phyloP scores from a whole-genome alignment of 2,329 filamentous ascomycete species.

The Neopestalotiopsis sp. region DNA sequence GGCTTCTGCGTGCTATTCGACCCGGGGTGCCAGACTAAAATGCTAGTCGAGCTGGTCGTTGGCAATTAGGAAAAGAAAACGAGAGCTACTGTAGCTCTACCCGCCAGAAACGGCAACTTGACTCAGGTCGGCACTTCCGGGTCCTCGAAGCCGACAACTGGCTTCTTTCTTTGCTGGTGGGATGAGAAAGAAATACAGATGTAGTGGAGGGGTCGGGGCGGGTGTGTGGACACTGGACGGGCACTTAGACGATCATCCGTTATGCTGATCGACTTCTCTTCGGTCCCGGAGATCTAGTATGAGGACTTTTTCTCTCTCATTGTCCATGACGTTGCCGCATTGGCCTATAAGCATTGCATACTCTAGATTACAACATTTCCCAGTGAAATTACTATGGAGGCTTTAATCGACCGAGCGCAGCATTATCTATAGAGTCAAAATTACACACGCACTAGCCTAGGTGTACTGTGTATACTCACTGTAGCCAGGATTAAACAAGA shows the following conservation, averaged over 20 bases:
- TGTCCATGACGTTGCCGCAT: background rate
- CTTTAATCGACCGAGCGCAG: background rate
- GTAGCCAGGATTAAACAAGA: background rate
- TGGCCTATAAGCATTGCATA: background rate
- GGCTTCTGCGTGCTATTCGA: background rate
- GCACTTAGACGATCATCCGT: background rate
- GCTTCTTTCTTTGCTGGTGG: background rate
- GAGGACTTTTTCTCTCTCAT: background rate
- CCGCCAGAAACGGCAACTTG: conserved; percentile 1
- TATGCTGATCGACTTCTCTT: background rate
- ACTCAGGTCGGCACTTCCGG: background rate
- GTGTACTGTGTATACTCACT: background rate
- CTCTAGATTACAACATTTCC: background rate
- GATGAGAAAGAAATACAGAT: background rate
- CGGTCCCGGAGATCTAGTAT: background rate
- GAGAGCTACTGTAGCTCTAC: background rate
- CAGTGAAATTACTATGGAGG: background rate
- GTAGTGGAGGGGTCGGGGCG: background rate
- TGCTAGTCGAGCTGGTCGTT: background rate
- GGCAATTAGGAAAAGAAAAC: background rate
- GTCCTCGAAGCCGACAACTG: background rate
- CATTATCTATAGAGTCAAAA: background rate
- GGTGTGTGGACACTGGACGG: background rate
- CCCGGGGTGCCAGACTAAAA: background rate
- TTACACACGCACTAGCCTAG: background rate